Conservation (phyloP, 2,329 filamentous ascomycete genomes). For the Harringtonia aguacate region DNA sequence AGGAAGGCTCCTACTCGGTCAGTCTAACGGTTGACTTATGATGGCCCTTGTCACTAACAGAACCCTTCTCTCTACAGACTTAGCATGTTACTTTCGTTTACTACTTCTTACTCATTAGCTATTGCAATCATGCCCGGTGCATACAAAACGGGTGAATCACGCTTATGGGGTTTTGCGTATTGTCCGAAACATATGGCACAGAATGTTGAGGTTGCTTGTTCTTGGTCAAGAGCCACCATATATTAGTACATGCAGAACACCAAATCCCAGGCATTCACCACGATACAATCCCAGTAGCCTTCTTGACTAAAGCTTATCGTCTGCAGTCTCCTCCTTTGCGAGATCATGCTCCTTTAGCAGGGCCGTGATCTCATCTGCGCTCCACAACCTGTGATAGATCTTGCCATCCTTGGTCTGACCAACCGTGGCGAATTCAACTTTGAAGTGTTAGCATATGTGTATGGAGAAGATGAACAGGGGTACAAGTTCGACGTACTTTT, state of each 20-base stretch:
- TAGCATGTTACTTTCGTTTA: not conserved
- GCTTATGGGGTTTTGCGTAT: too few species aligned
- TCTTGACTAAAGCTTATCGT: conserved; percentile 43
- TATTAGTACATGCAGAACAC: conserved; percentile 1
- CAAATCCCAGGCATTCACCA: not conserved
- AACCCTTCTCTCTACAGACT: too few species aligned
- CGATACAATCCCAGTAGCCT: not conserved
- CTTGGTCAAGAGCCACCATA: not conserved
- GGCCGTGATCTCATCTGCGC: conserved; percentile 88
- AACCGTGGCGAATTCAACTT: conserved; percentile 97
- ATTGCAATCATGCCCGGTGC: too few species aligned
- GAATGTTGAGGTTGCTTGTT: not conserved
- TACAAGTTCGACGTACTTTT: conserved; percentile 70
- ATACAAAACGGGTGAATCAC: too few species aligned
- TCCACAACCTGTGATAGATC: conserved; percentile 98
- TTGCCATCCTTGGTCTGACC: conserved; percentile 90
- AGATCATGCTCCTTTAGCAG: conserved; percentile 92
- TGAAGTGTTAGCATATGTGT: not conserved
- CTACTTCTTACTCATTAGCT: not conserved
- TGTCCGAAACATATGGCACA: too few species aligned
- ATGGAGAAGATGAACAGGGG: not conserved
- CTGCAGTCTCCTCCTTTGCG: conserved; percentile 70
- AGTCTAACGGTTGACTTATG: conserved; percentile 12
- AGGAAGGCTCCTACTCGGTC: conserved; percentile 33
- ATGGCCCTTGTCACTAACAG: not conserved